A percentile compares a stretch with the other conserved stretches of the same genome.
Evolutionary conservation across 169 alveolate genomes (phyloP).

Genomic region (Plasmodium falciparum): DNA sequence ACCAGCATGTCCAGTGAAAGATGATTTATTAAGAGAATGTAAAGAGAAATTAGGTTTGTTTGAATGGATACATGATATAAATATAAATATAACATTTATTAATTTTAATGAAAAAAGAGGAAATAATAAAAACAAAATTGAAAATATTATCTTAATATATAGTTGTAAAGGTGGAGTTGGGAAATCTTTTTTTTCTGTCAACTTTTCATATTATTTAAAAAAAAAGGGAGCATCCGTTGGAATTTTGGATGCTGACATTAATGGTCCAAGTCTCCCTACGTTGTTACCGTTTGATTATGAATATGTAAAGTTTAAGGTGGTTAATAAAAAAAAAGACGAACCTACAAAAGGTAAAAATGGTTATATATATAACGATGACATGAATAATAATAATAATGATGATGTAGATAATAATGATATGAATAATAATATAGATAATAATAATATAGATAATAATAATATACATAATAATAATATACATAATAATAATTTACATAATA

Average conservation of each 20-base stretch:
- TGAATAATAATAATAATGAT: not conserved
- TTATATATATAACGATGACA: not conserved
- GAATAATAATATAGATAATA: not conserved
- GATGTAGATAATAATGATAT: not conserved
- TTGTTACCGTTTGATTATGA: conserved; percentile 86
- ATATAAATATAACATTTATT: conserved; percentile 61
- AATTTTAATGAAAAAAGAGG: conserved; percentile 17
- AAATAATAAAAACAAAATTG: conserved; percentile 27
- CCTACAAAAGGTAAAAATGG: not conserved
- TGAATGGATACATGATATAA: conserved; percentile 81
- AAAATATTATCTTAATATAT: conserved; percentile 93
- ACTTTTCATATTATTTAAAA: conserved; percentile 90
- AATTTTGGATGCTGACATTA: conserved; percentile 96
- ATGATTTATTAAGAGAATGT: conserved; percentile 79
- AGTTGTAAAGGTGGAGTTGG: conserved; percentile 99
- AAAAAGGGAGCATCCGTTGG: conserved; percentile 93
- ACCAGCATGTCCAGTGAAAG: conserved; percentile 90
- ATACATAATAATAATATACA: not conserved
- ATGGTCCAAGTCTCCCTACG: conserved; percentile 97
- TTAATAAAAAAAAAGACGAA: not conserved
- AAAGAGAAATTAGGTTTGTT: conserved; percentile 42
- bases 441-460: not conserved
- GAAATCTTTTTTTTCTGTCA: conserved; percentile 91
- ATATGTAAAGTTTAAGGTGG: conserved; percentile 79
- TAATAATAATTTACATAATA: not conserved